Base-by-base conservation (phyloP, 2,329 filamentous ascomycete genomes). In the Annulohypoxylon truncatum region DNA sequence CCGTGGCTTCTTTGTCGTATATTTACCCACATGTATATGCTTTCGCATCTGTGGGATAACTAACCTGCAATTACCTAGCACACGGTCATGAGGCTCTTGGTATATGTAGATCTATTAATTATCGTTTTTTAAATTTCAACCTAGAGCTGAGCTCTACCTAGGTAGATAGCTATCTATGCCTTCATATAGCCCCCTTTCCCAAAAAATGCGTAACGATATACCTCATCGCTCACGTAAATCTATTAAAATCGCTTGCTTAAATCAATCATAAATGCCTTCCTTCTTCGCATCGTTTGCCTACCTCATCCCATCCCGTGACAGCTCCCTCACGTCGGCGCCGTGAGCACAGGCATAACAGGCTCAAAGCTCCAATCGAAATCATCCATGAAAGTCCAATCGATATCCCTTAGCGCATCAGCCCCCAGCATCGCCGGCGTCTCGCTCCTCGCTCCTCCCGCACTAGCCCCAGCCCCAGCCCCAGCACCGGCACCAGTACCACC, bases 371-470 rank as follows among this genome's bases (percentile, higher is more conserved):
- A 77, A 22, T 77, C 74, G 31, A 77, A 77, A 44, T 77, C 76
- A 15, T 77, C 75, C 75, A 77, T 74, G 46, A 77, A 77, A 5
- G 67, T 73, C 76, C 76, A 77, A 53, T 77, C 76, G 29, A 77
- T 77, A 35, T 68, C 70, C 33, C 72, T 68, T 53, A 73, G 38
- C 26, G 64, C 61, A 35, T 71, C 72, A 58, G 35, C 29, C 66
- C 22, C 54, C 26, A 65, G 46, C 10, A 55, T 55, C 2, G 40
- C 63, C 51, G 47, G 68, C 12, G 51, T 67, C 51, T 72, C 71
- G n/a, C 20, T 47, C 10, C 50, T 50, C 3, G 28, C 35, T 7
- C n/a, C 35, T 8, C n/a, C 35, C 7, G 5, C 22, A 12, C 29
- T 20, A 38, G 20, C 10, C 33, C 31, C 50, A 26, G 24, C 10